Evolutionary conservation across 371 early-diverging fungal species (phyloP).

Genomic region (Capillidium rhysosporum): DNA sequence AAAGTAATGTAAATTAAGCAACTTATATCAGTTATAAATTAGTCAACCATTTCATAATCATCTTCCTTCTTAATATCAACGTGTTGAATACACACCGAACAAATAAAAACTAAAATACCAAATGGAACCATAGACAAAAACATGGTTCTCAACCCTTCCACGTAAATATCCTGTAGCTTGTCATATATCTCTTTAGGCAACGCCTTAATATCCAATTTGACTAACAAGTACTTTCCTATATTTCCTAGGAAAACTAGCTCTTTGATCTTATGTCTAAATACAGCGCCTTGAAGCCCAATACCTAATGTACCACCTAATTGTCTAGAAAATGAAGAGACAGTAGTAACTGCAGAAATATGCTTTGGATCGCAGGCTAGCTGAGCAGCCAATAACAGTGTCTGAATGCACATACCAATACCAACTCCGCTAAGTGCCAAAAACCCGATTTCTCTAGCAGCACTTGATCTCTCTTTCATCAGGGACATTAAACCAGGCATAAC

Average conservation of each 20-base stretch:
- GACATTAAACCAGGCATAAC: background rate
- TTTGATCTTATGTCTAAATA: background rate
- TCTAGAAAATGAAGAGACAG: constrained; percentile 20
- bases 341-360: constrained; percentile 23
- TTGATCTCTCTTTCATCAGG: background rate
- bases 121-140: background rate
- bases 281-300: constrained; percentile 19
- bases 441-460: background rate
- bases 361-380: constrained; percentile 21
- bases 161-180: background rate
- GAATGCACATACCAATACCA: constrained; percentile 18
- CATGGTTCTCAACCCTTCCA: background rate
- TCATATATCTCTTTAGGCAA: background rate
- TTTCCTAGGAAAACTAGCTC: too few relatives aligned
- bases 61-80: too few relatives aligned
- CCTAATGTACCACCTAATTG: constrained; percentile 32
- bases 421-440: constrained; percentile 17
- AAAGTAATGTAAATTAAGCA: too few relatives aligned
- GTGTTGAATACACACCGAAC: background rate
- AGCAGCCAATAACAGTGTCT: constrained; percentile 21
- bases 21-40: too few relatives aligned
- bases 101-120: background rate
- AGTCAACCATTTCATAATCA: too few relatives aligned
- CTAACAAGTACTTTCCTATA: too few relatives aligned
- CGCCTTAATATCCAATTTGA: background rate